Conservation (phyloP, 1,139 yeast genomes). For the Meyerozyma elateridarum region DNA sequence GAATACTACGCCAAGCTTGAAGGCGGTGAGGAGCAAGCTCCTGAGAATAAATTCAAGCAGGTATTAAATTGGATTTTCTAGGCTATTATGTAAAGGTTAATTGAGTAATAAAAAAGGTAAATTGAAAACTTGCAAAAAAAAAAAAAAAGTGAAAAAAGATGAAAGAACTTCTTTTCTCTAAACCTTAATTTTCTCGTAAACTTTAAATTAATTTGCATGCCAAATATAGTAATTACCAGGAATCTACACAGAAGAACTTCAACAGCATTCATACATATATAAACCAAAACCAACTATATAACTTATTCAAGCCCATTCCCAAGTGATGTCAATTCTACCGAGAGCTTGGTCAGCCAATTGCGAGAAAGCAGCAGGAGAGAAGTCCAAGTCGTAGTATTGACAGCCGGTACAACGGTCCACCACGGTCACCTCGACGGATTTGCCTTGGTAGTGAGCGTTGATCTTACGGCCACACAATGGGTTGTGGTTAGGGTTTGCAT, state of each 20-base stretch:
- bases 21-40: constrained; percentile 11
- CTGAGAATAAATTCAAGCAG: constrained; percentile 7
- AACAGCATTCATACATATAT: neutral
- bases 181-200: no score
- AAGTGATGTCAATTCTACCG: constrained; percentile 44
- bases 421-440: constrained; percentile 46
- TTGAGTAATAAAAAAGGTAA: no score
- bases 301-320: constrained; percentile 26
- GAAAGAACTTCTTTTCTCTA: no score
- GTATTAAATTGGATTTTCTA: constrained; percentile 14
- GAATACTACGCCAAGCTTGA: constrained; percentile 29
- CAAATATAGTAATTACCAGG: no score
- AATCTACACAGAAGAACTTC: no score
- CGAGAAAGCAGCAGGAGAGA: constrained; percentile 50
- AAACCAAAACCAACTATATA: no score
- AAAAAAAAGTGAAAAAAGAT: no score
- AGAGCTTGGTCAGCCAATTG: constrained; percentile 39
- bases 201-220: no score
- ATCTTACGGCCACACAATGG: constrained; percentile 48
- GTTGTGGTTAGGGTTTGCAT: constrained; percentile 70
- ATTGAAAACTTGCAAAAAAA: no score
- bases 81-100: neutral
- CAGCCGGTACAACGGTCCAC: constrained; percentile 55
- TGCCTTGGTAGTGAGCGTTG: constrained; percentile 36
- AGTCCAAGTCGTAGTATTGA: constrained; percentile 41